Evolutionary conservation across 176 grass and related monocot genomes (phyloP), one percentile per base, ranked within the genome.

Genomic region (Raddia guianensis): DNA sequence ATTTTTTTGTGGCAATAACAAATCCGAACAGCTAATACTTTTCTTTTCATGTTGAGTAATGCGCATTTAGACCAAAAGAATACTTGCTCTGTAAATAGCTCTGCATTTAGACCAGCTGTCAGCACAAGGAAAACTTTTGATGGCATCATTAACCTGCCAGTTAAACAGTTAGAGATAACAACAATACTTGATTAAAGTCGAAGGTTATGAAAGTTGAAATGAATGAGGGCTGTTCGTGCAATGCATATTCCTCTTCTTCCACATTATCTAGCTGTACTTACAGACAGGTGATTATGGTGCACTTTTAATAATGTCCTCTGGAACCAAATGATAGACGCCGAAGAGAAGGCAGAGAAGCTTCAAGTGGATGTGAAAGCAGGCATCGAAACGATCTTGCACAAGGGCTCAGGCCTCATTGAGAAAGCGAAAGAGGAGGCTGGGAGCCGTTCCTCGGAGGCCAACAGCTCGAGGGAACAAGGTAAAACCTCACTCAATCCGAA

Each of bases 321-420:
- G 18, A 78, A 44, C 77, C 49, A 15, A 70, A 70, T 6, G 16
- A 64, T 53, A 90, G 84, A 87, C 51, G 48, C 72, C 2, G 66
- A 85, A 53, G 73, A 63, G 51, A 83, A 53, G 70, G 69, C 49
- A 0, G 76, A 49, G 50, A 84, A 87, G 34, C 57, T 66, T 47
- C 76, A 87, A 50, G 72, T 70, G 14, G 77, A 80, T 55, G 75
- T 80, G 76, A 91, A 87, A 19, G 49, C 56, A 45, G 78, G 77
- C 49, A 81, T 85, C 27, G 77, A 81, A 81, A 64, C 77, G 47
- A 85, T 85, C 78, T 3, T 81, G 44, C 49, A 85, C 49, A 77
- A 16, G 7, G 87, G 87, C 19, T 81, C 87, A 44, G 64, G 5
- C 44, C 37, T 59, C 65, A 9, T 85, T 77, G 82, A 85, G 32